A percentile compares a stretch with the other conserved stretches of the same genome.
Conservation (phyloP, 192 early-diverging fungal genomes). For the Backusella parvicylindrica region DNA sequence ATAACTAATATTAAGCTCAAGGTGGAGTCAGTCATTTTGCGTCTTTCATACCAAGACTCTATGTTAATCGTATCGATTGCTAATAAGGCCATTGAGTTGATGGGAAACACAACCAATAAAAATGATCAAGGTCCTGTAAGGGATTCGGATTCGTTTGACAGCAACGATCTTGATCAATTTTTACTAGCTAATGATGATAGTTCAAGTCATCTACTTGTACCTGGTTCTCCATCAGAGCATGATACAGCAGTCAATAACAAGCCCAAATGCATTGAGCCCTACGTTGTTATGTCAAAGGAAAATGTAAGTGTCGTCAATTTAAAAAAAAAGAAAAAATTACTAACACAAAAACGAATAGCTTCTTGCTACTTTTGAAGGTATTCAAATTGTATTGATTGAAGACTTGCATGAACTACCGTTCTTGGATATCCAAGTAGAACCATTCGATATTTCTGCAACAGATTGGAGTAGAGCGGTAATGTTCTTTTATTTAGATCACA, state of each 20-base stretch:
- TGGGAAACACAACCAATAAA: conserved; percentile 18
- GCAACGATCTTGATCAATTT: neutral
- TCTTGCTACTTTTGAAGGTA: conserved; percentile 39
- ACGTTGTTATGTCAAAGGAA: conserved; percentile 35
- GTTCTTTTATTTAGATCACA: neutral
- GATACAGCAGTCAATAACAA: neutral
- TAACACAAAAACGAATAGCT: conserved; percentile 9
- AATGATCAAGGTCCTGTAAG: neutral
- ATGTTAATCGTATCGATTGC: conserved; percentile 64
- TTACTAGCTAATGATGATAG: neutral
- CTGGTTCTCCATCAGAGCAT: neutral
- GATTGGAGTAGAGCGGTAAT: conserved; percentile 64
- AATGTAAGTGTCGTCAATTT: conserved; percentile 14
- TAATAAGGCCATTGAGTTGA: conserved; percentile 48
- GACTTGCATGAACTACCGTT: conserved; percentile 83
- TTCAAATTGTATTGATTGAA: conserved; percentile 73
- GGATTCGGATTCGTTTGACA: neutral
- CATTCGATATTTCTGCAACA: conserved; percentile 60
- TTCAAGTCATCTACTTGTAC: neutral
- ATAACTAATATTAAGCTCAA: conserved; percentile 57
- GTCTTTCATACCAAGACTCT: conserved; percentile 72
- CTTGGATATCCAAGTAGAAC: conserved; percentile 64
- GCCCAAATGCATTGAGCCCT: conserved; percentile 16
- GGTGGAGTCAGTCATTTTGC: conserved; percentile 63
- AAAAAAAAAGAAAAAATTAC: neutral